Evolutionary conservation across 2,329 filamentous ascomycete species (phyloP), one percentile per base, ranked within the genome.

Genomic region (Aspergillus candidus): DNA sequence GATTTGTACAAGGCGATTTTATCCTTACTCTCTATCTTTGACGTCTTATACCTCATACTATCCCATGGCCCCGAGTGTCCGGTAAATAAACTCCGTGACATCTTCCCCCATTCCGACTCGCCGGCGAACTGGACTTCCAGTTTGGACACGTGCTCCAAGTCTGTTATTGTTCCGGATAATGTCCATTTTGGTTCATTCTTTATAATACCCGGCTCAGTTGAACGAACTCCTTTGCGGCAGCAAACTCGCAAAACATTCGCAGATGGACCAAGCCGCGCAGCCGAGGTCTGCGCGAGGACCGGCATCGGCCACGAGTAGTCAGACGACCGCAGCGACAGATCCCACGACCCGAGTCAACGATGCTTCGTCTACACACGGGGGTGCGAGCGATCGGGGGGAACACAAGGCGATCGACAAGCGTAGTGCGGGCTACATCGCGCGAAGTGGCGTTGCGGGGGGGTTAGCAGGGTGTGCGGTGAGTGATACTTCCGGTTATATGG

Each of bases 401-500:
- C 34, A 41, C 7, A 52, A 72, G 52, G 76, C 75, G 56, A 65
- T 78, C 22, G 73, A 85, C 52, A 88, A 83, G 68, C 81, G 84
- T 62, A 93, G 83, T 62, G 72, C 85, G 52, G 86, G 94, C 56
- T 97, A 97, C 68, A 72, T 93, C 35, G 75, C 88, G 68, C 81
- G 87, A 56, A 93, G 86, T 49, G 88, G 87, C 30, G 70, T 94
- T 29, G 91, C 93, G 2, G 93, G 93, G 38, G 93, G 93, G 12
- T 55, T 96, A 47, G 93, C 93, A 41, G 93, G 91, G 53, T 95
- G 89, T 71, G 89, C 88, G 53, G 89, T 95, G 80, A 59, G 85
- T 74, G 47, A 22, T 7, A 8, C 30, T 30, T 48, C 27, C 15
- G 38, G 15, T 13, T n/a, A 30, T 17, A 34, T 38, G 29, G 15